Base-by-base conservation (phyloP, 1,284 basidiomycete genomes). In the Apiotrichum montevideense region DNA sequence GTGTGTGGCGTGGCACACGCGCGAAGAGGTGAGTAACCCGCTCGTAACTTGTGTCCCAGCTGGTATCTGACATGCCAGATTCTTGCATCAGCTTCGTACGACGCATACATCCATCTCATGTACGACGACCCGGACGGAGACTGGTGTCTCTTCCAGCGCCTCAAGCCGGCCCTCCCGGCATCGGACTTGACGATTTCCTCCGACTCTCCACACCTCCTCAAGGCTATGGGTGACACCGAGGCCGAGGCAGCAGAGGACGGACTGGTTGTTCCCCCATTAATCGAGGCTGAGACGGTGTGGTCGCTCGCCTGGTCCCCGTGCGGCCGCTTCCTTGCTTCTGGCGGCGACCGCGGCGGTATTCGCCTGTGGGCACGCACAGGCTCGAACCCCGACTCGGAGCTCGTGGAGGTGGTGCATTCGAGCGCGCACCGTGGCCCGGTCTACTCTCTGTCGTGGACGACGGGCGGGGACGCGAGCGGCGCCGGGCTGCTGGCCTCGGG, bases 31-130 rank as follows among this genome's bases (percentile, higher is more conserved):
- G 69, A 67, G 78, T 69, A 3, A 29, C 29, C 29, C 29, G 29
- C 29, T 29, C 3, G 3, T 29, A 42, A 15, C n/a, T 39, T 13
- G 3, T 39, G 37, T 29, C 29, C 29, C 29, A 39, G 37, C 9
- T 39, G 37, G 37, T 4, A 21, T 52, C 50, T 64, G 67, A 77
- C 68, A 29, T 29, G 59, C 66, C 75, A 93, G 87, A 88, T 98
- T 56, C 86, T 99, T 53, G 96, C 95, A 9, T 97, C 93, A 4
- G 91, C 86, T 8, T 97, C 93, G 0, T 99, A 98, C 77, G 96
- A 99, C 72, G 92, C 98, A 68, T 90, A 89, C 6, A 90, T 99
- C 74, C 92, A 91, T 67, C 83, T 98, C 32, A 95, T 96, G 75
- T 79, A 89, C 57, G 94, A 98, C 72, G 95, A 98, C 73, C 91